A percentile compares a stretch with the other conserved stretches of the same genome.
Evolutionary conservation across 345 rosid genomes (phyloP).

Genomic region (Luvunga scandens): DNA sequence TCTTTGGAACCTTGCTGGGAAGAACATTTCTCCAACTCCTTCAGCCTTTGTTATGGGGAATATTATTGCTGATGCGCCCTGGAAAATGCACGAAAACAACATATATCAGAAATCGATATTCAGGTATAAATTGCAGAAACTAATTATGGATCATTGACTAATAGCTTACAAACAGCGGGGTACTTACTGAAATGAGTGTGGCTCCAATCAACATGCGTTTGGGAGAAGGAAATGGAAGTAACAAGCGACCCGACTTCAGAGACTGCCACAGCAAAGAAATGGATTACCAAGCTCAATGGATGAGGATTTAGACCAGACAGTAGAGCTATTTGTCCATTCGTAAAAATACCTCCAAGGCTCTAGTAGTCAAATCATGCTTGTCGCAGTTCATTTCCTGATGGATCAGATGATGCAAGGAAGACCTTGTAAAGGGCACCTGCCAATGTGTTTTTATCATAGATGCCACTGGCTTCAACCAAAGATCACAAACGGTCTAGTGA

Average conservation of each 20-base stretch:
- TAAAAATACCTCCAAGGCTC: constrained; percentile 5
- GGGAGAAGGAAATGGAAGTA: neutral
- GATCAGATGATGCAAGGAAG: neutral
- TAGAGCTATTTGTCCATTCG: neutral
- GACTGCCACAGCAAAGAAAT: neutral
- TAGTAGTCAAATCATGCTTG: neutral
- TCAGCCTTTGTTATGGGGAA: neutral
- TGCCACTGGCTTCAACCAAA: neutral
- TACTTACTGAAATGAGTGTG: neutral
- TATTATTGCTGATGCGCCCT: neutral
- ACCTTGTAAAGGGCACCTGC: neutral
- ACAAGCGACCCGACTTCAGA: neutral
- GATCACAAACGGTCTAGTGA: too few species aligned
- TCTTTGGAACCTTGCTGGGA: neutral
- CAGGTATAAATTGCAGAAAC: too few species aligned
- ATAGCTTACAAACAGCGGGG: too few species aligned
- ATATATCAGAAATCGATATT: too few species aligned
- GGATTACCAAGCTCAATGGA: neutral
- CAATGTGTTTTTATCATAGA: neutral
- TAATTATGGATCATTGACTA: neutral
- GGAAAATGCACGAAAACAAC: neutral
- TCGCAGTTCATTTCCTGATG: neutral
- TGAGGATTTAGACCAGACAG: neutral
- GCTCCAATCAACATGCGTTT: neutral
- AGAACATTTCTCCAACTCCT: neutral